phyloP scores from a whole-genome alignment of 805 yeast species.

The Saccharomycodes ludwigii region DNA sequence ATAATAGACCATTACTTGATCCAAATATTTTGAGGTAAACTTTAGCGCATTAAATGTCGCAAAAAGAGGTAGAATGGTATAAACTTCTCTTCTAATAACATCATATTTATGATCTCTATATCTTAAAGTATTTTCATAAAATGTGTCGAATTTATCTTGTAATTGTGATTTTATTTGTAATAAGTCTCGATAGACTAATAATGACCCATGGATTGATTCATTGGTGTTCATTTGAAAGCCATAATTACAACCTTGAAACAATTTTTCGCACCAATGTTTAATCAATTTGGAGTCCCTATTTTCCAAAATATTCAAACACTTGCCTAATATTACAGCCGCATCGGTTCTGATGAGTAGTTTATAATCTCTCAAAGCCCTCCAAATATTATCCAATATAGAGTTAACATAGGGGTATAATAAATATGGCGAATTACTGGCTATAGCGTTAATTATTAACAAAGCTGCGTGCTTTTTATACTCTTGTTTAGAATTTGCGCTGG shows the following conservation, averaged over 20 bases:
- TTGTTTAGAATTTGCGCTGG: conserved; percentile 48
- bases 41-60: conserved; percentile 65
- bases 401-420: conserved; percentile 66
- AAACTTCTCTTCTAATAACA: conserved; percentile 73
- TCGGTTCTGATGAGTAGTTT: conserved; percentile 67
- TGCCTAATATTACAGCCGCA: conserved; percentile 69
- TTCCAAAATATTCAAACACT: conserved; percentile 67
- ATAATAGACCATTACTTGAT: conserved; percentile 64
- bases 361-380: conserved; percentile 78
- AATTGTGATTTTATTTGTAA: conserved; percentile 56
- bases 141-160: conserved; percentile 57
- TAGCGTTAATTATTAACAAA: conserved; percentile 63
- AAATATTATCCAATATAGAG: conserved; percentile 67
- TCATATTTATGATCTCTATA: conserved; percentile 69
- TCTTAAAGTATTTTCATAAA: conserved; percentile 60
- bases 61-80: conserved; percentile 68
- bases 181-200: conserved; percentile 71
- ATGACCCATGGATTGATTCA: conserved; percentile 79
- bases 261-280: conserved; percentile 60
- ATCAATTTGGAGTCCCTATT: conserved; percentile 63
- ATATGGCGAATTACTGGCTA: conserved; percentile 82
- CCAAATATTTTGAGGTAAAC: conserved; percentile 73
- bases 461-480: conserved; percentile 88
- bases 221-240: conserved; percentile 41
- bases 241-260: conserved; percentile 55